A percentile compares a stretch with the other conserved stretches of the same genome.
phyloP scores from a whole-genome alignment of 352 stramenopile genomes.

The Phytophthora vignae region DNA sequence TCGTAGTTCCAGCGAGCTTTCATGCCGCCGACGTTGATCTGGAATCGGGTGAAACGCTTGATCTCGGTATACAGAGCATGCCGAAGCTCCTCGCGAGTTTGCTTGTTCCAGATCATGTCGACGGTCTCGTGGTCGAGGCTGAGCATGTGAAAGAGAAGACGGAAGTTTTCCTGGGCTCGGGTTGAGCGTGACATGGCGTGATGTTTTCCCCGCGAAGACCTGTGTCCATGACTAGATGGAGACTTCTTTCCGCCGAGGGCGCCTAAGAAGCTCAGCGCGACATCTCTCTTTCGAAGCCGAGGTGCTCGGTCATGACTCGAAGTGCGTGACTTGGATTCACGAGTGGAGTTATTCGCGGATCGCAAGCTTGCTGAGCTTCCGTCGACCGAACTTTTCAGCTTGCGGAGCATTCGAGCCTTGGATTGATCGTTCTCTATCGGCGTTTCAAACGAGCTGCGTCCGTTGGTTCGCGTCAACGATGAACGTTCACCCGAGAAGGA shows the following conservation, averaged over 20 bases:
- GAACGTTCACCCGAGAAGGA: slow-evolving; percentile 47
- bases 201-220: slow-evolving; percentile 26
- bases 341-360: slow-evolving; percentile 18
- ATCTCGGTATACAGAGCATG: slow-evolving; percentile 87
- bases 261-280: slow-evolving; percentile 62
- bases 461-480: slow-evolving; percentile 44
- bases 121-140: slow-evolving; percentile 91
- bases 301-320: slow-evolving; percentile 13
- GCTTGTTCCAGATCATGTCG: slow-evolving; percentile 95
- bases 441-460: slow-evolving; percentile 52
- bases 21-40: slow-evolving; percentile 65
- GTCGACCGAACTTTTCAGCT: slow-evolving; percentile 62
- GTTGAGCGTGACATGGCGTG: slow-evolving; percentile 32
- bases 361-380: slow-evolving; percentile 13
- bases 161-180: slow-evolving; percentile 90
- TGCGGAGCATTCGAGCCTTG: slow-evolving; percentile 69
- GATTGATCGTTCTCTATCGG: slow-evolving; percentile 72
- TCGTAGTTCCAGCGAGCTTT: slow-evolving; percentile 96
- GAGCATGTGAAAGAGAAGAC: slow-evolving; percentile 95
- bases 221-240: slow-evolving; percentile 14
- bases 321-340: slow-evolving; percentile 22
- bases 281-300: slow-evolving; percentile 74
- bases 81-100: slow-evolving; percentile 91
- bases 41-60: slow-evolving; percentile 80
- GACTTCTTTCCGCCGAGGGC: slow-evolving; percentile 33